Conservation (phyloP, 129 eudicot species). For the Centaurea solstitialis region DNA sequence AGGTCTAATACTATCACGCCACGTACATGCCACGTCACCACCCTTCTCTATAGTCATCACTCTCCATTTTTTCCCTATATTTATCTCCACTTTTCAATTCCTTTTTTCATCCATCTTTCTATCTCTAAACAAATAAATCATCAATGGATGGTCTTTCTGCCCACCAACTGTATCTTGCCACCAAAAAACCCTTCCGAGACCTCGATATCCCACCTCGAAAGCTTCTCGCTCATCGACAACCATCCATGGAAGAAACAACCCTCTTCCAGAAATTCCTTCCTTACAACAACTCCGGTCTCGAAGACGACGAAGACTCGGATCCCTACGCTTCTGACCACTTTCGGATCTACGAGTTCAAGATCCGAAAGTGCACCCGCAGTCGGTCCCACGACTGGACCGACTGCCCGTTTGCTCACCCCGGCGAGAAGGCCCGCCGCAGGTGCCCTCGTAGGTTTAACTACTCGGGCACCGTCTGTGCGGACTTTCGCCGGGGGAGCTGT, state of each 20-base stretch:
- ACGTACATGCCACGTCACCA: slow-evolving; percentile 50
- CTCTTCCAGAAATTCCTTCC: not conserved
- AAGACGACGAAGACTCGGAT: slow-evolving; percentile 34
- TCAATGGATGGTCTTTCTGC: slow-evolving; percentile 51
- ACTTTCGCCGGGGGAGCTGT: slow-evolving; percentile 69
- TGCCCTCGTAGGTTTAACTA: slow-evolving; percentile 68
- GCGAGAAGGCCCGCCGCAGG: slow-evolving; percentile 82
- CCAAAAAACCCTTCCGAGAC: slow-evolving; percentile 52
- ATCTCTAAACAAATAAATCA: not conserved
- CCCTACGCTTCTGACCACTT: slow-evolving; percentile 72
- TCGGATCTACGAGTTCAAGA: slow-evolving; percentile 83
- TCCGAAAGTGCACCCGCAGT: slow-evolving; percentile 72
- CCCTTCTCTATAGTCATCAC: slow-evolving; percentile 26
- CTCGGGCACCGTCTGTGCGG: slow-evolving; percentile 59
- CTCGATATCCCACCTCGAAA: slow-evolving; percentile 83
- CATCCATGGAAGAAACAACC: not conserved
- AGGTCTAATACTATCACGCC: slow-evolving; percentile 54
- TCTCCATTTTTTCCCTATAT: not conserved
- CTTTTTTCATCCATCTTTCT: not conserved
- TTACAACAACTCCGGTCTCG: slow-evolving; percentile 4
- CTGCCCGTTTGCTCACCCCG: slow-evolving; percentile 88
- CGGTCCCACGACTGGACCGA: slow-evolving; percentile 89
- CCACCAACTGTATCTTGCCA: slow-evolving; percentile 41
- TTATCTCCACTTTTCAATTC: slow-evolving; percentile 3
- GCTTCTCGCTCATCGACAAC: slow-evolving; percentile 48